Base-by-base conservation (phyloP, 768 basidiomycete genomes). In the Lentinula sp. region DNA sequence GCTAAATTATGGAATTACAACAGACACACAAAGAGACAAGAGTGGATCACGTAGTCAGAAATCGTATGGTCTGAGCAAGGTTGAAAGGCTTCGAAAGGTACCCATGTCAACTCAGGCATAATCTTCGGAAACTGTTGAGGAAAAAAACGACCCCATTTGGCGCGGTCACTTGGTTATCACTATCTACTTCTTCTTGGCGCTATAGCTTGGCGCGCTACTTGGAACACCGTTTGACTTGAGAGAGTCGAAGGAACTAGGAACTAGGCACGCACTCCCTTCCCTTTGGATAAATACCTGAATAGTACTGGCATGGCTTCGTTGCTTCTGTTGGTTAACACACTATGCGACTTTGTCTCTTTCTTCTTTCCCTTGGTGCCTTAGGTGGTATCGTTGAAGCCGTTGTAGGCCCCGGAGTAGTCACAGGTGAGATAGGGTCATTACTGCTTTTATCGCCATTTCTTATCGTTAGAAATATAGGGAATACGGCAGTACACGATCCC, bases 401-500 rank as follows among this genome's bases (percentile, higher is more conserved):
- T 13, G 54, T 56, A 42, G 53, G 32, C n/a, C 45, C 60, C 13
- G 57, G 57, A 48, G 32, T 34, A 8, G 57, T 58, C 18, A 55
- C 50, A 18, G 60, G 53, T 49, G 15, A 52, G 15, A 28, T 13
- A 10, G 23, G n/a, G n/a, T 10, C 23, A 11, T 18, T 48, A 1
- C 11, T 5, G 9, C 8, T 46, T 57, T 62, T 4, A 57, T 59
- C 21, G 56, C 59, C 2, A 57, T 57, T 18, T 69, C 69, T 10
- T 61, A 61, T 7, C 15, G 53, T 7, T 16, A 5, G 13, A 28
- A 23, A 23, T 49, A 34, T 18, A 55, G 53, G 53, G 6, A 15
- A 68, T 52, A 71, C 67, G 32, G 58, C 66, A 4, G 71, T 71
- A 5, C 67, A 67, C 40, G 71, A 73, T 50, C 71, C 71, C 32